These are phyloP conservation scores for Basipetospora sp. DNA, from an alignment of 2,329 filamentous ascomycete genomes.

Conservation along the genomic window DNA sequence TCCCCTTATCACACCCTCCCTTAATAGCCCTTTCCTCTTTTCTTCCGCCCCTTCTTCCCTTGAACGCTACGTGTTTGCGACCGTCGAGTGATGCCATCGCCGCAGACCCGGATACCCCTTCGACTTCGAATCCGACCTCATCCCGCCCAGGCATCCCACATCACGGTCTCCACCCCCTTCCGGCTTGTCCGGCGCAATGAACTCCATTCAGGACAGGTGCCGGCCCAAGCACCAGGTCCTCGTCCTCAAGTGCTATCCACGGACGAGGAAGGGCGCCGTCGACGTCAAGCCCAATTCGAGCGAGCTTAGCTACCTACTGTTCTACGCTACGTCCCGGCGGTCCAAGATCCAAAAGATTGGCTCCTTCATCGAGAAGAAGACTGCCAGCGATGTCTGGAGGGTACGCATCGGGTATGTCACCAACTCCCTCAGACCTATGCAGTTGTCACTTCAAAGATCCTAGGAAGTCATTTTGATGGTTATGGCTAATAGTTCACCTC, in stretches of 20 bases:
- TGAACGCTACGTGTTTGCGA: too few relatives aligned
- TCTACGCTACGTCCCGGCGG: constrained; percentile 86
- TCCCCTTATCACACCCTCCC: too few relatives aligned
- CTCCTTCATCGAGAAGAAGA: constrained; percentile 86
- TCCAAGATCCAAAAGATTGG: constrained; percentile 95
- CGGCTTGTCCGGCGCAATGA: constrained; percentile 31
- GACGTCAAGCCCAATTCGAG: constrained; percentile 93
- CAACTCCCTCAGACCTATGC: background rate
- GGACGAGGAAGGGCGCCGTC: constrained; percentile 76
- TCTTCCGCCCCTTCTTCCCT: too few relatives aligned
- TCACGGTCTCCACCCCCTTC: constrained; percentile 1
- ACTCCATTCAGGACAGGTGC: constrained; percentile 51
- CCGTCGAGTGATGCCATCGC: constrained; percentile 4
- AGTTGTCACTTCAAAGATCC: background rate
- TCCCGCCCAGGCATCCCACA: background rate
- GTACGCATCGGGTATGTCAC: constrained; percentile 61
- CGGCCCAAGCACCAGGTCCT: constrained; percentile 95
- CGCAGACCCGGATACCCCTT: background rate
- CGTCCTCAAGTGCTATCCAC: constrained; percentile 90
- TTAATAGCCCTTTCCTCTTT: too few relatives aligned
- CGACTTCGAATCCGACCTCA: background rate
- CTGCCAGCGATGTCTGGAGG: constrained; percentile 79
- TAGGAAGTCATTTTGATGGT: too few relatives aligned
- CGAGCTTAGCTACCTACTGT: constrained; percentile 90
- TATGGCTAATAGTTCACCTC: too few relatives aligned